Evolutionary conservation across 441 rosid genomes (phyloP), one percentile per base, ranked within the genome.

Genomic region (Populus tomentosa): DNA sequence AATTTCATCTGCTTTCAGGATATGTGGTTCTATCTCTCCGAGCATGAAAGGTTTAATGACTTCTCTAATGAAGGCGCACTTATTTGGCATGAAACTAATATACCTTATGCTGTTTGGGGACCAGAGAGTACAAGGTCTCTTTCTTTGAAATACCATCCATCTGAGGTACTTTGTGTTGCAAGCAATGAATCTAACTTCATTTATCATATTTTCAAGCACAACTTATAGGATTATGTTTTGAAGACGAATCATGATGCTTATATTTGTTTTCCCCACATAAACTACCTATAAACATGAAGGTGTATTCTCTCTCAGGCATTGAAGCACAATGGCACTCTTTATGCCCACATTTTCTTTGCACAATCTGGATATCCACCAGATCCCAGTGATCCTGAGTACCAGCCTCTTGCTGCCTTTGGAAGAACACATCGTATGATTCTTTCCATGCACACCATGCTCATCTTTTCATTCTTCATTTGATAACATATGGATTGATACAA

Each of bases 21-120:
- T 82, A 91, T 96, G 98, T 94, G 99, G 99, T 78, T 96, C 35
- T 96, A 96, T 82, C 86, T 94, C 5, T 89, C 98, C 9, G 96
- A 89, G 79, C 79, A 85, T 35, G 87, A 87, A 50, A 91, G 75
- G 74, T 94, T 94, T 81, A 86, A 76, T 72, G 94, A 93, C 76
- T 96, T 94, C 80, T 87, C 88, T 14, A 87, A 87, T 79, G 94
- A 94, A 76, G 84, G 82, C 64, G 89, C 91, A 2, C 98, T 93
- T 82, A 26, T 90, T 64, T 96, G 99, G 97, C 99, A 94, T 69
- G 97, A 96, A 87, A 85, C 95, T 18, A 91, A 83, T 70, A 89
- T 94, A n/a, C 99, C 98, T 77, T 96, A 91, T 80, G 98, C 93
- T 35, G 88, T 89, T 75, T 94, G 97, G 98, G 91, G 87, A 20